These are phyloP conservation scores for Dictyostelium intermedium DNA, from an alignment of 78 protist species.

Conservation along the genomic window DNA sequence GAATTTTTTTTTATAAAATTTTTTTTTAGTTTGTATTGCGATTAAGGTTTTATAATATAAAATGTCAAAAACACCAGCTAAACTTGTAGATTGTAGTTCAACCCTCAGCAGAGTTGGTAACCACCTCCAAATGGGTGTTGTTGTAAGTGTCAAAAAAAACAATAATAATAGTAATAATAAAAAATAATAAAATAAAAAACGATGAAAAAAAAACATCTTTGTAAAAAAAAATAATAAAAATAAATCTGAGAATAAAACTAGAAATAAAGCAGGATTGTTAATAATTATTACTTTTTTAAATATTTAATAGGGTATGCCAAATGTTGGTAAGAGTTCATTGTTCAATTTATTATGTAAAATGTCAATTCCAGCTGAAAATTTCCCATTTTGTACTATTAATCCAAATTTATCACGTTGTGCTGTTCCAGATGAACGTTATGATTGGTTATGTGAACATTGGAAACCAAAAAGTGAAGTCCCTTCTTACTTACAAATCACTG, in stretches of 20 bases:
- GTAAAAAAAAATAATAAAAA: not conserved
- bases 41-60: not conserved
- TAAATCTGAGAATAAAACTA: no score
- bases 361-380: conserved; percentile 93
- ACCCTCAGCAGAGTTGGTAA: conserved; percentile 22
- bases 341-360: conserved; percentile 92
- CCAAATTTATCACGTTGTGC: conserved; percentile 86
- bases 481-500: conserved; percentile 92
- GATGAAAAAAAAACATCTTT: no score
- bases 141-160: conserved; percentile 36
- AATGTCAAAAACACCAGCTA: not conserved
- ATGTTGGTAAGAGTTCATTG: conserved; percentile 95
- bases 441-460: conserved; percentile 83
- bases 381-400: conserved; percentile 97
- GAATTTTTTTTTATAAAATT: not conserved
- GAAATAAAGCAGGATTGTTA: not conserved
- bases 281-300: not conserved
- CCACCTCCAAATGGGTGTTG: conserved; percentile 81
- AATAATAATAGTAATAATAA: not conserved
- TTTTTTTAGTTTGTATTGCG: not conserved
- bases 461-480: conserved; percentile 94
- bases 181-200: not conserved
- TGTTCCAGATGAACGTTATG: conserved; percentile 97
- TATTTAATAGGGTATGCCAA: conserved; percentile 82
- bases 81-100: not conserved